Evolutionary conservation across 257 asterid genomes (phyloP).

Genomic region (Sherardia arvensis): DNA sequence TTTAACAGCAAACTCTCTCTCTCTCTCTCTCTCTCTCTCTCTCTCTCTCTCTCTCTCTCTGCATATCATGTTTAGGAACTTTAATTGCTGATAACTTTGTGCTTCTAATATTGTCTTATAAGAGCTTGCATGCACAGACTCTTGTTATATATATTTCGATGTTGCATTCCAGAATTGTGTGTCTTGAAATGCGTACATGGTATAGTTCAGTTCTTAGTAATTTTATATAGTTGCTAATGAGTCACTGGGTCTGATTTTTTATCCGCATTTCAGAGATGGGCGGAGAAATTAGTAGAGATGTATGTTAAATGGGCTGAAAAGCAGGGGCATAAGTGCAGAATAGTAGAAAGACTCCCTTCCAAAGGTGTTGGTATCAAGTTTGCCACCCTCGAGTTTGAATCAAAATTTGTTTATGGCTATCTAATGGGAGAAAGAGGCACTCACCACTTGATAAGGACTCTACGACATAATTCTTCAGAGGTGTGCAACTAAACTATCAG

Average conservation of each 20-base stretch:
- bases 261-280: conserved; percentile 53
- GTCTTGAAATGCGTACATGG: background rate
- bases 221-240: background rate
- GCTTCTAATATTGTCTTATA: background rate
- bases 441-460: conserved; percentile 39
- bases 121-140: background rate
- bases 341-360: conserved; percentile 47
- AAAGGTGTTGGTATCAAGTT: conserved; percentile 34
- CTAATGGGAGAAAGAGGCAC: conserved; percentile 71
- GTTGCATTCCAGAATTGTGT: background rate
- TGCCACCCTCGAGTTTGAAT: conserved; percentile 62
- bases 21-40: no score
- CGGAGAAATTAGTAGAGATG: conserved; percentile 45
- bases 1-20: no score
- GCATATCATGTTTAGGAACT: background rate
- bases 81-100: background rate
- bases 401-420: conserved; percentile 57
- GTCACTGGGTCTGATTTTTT: background rate
- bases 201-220: background rate
- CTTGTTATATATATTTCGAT: background rate
- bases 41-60: no score
- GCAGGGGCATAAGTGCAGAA: conserved; percentile 57
- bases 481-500: conserved; percentile 18
- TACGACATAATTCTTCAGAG: conserved; percentile 29
- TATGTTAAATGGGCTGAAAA: conserved; percentile 77